A percentile compares a stretch with the other conserved stretches of the same genome.
Evolutionary conservation across 495 filamentous ascomycete species (phyloP).

Genomic region (Chaetomium tenue): DNA sequence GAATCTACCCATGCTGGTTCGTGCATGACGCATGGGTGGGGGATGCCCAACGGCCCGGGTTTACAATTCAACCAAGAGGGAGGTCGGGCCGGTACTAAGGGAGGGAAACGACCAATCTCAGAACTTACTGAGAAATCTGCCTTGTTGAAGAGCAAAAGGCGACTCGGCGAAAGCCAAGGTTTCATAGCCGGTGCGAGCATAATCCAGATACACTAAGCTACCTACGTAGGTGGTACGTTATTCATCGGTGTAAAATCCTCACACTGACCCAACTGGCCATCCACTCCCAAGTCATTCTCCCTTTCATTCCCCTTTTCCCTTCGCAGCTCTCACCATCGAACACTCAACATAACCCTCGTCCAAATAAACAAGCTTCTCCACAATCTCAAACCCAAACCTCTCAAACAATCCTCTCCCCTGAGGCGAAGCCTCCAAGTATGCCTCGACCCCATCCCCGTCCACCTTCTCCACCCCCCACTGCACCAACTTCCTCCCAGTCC

Average conservation of each 20-base stretch:
- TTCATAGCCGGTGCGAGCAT: too few species aligned
- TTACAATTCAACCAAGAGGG: neutral
- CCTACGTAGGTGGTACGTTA: too few species aligned
- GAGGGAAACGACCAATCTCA: too few species aligned
- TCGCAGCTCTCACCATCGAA: slow-evolving; percentile 16
- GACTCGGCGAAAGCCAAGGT: too few species aligned
- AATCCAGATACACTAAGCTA: too few species aligned
- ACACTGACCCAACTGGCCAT: too few species aligned
- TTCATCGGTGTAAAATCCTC: too few species aligned
- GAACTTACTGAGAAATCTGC: too few species aligned
- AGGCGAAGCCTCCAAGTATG: slow-evolving; percentile 56
- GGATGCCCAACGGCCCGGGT: neutral
- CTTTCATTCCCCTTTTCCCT: neutral
- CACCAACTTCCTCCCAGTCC: slow-evolving; percentile 50
- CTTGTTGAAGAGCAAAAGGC: too few species aligned
- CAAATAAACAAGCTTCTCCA: slow-evolving; percentile 40
- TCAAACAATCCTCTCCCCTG: slow-evolving; percentile 54
- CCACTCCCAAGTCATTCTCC: too few species aligned
- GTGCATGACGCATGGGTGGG: neutral
- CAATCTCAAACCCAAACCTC: slow-evolving; percentile 50
- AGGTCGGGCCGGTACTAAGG: too few species aligned
- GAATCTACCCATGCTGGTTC: neutral
- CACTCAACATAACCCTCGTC: slow-evolving; percentile 27
- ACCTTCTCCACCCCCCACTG: slow-evolving; percentile 51
- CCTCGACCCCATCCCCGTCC: slow-evolving; percentile 45